Evolutionary conservation across 441 rosid species (phyloP), one percentile per base, ranked within the genome.

Genomic region (Populus hybrid): DNA sequence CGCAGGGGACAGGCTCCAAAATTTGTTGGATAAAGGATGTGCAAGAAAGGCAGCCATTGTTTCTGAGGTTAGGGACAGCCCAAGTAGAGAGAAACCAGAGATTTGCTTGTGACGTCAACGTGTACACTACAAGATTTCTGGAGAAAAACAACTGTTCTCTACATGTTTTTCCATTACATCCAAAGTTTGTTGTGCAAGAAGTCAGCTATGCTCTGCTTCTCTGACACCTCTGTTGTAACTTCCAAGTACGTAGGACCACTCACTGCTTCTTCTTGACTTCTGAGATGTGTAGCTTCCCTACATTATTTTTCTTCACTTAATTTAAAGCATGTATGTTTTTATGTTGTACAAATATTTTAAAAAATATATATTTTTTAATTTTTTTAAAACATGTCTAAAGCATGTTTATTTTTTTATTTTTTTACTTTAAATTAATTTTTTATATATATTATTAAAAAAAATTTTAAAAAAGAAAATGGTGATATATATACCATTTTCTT

Each of bases 1-100:
- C 36, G 18, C 40, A 24, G 1, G 42, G 76, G 40, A 33, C 11
- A 24, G 29, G 23, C 56, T 11, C 74, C 59, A 59, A 36, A 76
- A 53, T 2, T 23, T 59, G 74, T 56, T 76, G 79, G 74, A 16
- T 11, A 74, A 33, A 33, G 28, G 66, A 24, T 53, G 9, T 56
- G 74, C 68, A 67, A 31, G 33, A 50, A 21, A 74, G 68, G 68
- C 36, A 61, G 64, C 18, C 61, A 59, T 75, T 68, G 64, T 75
- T 68, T 3, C n/a, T 6, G 59, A 70, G 73, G 28, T 0, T 63
- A 40, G 18, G 9, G 24, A 21, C 73, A 53, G 72, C 53, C 67
- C 33, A 50, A 21, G 72, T 9, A 24, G 63, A 69, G 59, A 68
- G 31, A 50, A n/a, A 31, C 56, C 68, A 50, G 53, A 29, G 76